Conservation (phyloP, 164 flowering plant species). For the Akebia trifoliata region DNA sequence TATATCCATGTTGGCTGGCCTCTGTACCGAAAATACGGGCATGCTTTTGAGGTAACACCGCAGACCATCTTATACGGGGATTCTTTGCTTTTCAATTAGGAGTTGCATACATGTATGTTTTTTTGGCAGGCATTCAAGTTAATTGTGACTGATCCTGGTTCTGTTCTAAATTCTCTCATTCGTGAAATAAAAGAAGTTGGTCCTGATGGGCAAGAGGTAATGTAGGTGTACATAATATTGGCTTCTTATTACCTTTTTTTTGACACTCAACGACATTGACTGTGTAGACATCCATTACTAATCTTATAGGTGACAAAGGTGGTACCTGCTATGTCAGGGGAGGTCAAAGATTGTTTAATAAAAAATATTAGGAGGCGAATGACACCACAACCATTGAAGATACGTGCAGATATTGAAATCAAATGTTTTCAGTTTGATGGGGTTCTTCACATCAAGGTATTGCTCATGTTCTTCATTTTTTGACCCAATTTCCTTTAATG, state of each 20-base stretch:
- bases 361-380: slow-evolving; percentile 91
- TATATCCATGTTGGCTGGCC: slow-evolving; percentile 93
- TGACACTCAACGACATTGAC: too few species aligned
- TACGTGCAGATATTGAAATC: slow-evolving; percentile 94
- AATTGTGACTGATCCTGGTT: slow-evolving; percentile 80
- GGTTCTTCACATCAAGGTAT: slow-evolving; percentile 97
- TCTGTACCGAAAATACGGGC: slow-evolving; percentile 83
- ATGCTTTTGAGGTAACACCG: slow-evolving; percentile 82
- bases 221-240: not conserved
- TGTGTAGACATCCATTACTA: too few species aligned
- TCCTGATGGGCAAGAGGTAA: slow-evolving; percentile 91
- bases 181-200: slow-evolving; percentile 89
- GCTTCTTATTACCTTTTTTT: not conserved
- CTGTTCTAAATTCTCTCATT: slow-evolving; percentile 66
- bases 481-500: too few species aligned
- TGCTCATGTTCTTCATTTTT: not conserved
- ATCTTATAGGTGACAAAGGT: slow-evolving; percentile 65
- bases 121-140: slow-evolving; percentile 75
- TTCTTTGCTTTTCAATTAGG: not conserved
- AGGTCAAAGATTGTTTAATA: slow-evolving; percentile 75
- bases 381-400: slow-evolving; percentile 95
- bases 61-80: not conserved
- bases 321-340: slow-evolving; percentile 82
- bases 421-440: slow-evolving; percentile 97
- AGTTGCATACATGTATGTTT: not conserved